A percentile compares a stretch with the other conserved stretches of the same genome.
phyloP scores from a whole-genome alignment of 2,329 filamentous ascomycete species.

The Neonectria neomacrospora region DNA sequence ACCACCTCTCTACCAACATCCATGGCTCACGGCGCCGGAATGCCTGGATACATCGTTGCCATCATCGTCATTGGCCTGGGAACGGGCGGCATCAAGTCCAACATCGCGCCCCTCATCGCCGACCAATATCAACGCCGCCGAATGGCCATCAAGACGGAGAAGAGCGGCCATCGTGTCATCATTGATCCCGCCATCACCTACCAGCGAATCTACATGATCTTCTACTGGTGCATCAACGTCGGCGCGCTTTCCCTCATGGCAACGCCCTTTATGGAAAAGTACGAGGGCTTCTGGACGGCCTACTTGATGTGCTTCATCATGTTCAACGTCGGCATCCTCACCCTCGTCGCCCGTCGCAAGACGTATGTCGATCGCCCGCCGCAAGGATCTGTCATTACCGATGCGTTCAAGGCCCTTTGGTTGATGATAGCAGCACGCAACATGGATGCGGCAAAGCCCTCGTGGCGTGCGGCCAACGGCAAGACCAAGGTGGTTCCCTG shows the following conservation, averaged over 20 bases:
- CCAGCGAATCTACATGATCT: constrained; percentile 78
- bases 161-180: constrained; percentile 68
- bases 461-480: constrained; percentile 66
- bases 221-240: constrained; percentile 79
- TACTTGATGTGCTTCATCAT: constrained; percentile 68
- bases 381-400: constrained; percentile 71
- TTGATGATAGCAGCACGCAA: constrained; percentile 56
- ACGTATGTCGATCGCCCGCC: constrained; percentile 63
- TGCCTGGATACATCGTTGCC: constrained; percentile 63
- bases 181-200: constrained; percentile 74
- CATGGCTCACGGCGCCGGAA: constrained; percentile 52
- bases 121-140: constrained; percentile 70
- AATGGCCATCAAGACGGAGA: constrained; percentile 61
- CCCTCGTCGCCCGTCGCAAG: constrained; percentile 60
- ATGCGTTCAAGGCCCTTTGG: constrained; percentile 66
- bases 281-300: constrained; percentile 75
- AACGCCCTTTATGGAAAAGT: constrained; percentile 74
- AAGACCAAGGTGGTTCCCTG: constrained; percentile 61
- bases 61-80: constrained; percentile 73
- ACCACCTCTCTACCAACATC: constrained; percentile 58
- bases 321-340: constrained; percentile 69
- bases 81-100: constrained; percentile 77
- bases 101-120: constrained; percentile 68
- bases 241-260: constrained; percentile 75
- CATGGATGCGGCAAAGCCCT: constrained; percentile 72